Evolutionary conservation across 257 asterid species (phyloP), one percentile per base, ranked within the genome.

Genomic region (Catharanthus roseus): DNA sequence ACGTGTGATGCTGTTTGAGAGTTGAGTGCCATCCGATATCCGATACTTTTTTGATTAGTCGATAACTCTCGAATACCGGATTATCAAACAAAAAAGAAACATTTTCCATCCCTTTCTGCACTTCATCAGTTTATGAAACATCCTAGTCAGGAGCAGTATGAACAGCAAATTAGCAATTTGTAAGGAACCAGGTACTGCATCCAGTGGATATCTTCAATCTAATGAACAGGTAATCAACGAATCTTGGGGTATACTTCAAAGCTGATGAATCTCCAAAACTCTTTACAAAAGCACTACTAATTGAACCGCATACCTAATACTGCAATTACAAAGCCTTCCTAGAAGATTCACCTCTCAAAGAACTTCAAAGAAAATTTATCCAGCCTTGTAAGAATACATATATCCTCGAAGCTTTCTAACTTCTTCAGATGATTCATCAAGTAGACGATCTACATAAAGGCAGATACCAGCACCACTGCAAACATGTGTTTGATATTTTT

Each of bases 311-410:
- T 31, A 16, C 28, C 6, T n/a, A 12, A n/a, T 42, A 42, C 47
- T 42, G 12, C 47, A 42, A 42, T 1, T 6, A 42, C 21, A 29
- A 47, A 57, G n/a, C 36, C 64, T 51, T 51, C 29, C 58, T 21
- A 51, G 12, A 0, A 0, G 1, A 15, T 57, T 57, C 64, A 15
- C 65, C 5, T 58, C 23, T 4, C 23, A 23, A 49, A 58, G 3
- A 36, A 29, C 1, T 31, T 56, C 38, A 36, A n/a, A 44, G 12
- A 44, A 53, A 44, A 9, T 49, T 80, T 78, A 90, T 79, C 85
- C 78, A 73, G 90, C 91, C 84, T 93, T 93, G 81, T 82, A 87
- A 24, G 96, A 72, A 72, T 90, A 90, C 96, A 93, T 93, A 71
- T 89, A 89, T 74, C 87, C 90, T 7, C 97, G 90, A 42, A 93